Evolutionary conservation across 352 stramenopile species (phyloP).

Genomic region (Phytophthora pini): DNA sequence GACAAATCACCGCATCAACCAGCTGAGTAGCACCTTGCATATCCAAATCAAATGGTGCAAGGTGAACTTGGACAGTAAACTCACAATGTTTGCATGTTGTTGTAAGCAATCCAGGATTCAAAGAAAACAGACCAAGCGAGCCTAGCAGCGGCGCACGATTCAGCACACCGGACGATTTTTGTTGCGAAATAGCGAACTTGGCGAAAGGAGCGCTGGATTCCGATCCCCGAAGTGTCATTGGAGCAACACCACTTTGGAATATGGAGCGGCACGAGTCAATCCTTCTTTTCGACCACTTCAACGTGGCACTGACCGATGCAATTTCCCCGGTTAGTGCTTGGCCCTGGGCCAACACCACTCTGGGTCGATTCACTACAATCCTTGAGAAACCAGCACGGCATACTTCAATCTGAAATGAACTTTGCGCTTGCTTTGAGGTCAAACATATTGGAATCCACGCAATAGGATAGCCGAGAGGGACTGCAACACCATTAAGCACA

Average conservation of each 20-base stretch:
- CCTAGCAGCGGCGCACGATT: conserved; percentile 23
- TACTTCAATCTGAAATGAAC: conserved; percentile 43
- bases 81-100: conserved; percentile 22
- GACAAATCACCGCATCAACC: not conserved
- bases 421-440: conserved; percentile 1
- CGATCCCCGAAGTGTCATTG: conserved; percentile 14
- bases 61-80: conserved; percentile 16
- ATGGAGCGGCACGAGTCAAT: conserved; percentile 10
- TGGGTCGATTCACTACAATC: conserved; percentile 24
- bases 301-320: conserved; percentile 37
- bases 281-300: conserved; percentile 10
- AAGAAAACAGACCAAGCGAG: conserved; percentile 30
- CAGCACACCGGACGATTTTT: conserved; percentile 37
- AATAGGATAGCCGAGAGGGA: conserved; percentile 33
- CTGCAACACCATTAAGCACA: conserved; percentile 16
- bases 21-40: conserved; percentile 27
- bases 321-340: conserved; percentile 38
- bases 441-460: conserved; percentile 12
- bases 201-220: conserved; percentile 16
- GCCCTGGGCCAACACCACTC: conserved; percentile 31
- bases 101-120: conserved; percentile 24
- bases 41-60: conserved; percentile 29
- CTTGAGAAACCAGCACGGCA: conserved; percentile 26
- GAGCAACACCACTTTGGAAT: conserved; percentile 38
- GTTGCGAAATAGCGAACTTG: conserved; percentile 30